Percentiles rank a stretch among this genome's conserved stretches.
phyloP scores from a whole-genome alignment of 139 green algal genomes.

The Chlamydomonas eustigma region DNA sequence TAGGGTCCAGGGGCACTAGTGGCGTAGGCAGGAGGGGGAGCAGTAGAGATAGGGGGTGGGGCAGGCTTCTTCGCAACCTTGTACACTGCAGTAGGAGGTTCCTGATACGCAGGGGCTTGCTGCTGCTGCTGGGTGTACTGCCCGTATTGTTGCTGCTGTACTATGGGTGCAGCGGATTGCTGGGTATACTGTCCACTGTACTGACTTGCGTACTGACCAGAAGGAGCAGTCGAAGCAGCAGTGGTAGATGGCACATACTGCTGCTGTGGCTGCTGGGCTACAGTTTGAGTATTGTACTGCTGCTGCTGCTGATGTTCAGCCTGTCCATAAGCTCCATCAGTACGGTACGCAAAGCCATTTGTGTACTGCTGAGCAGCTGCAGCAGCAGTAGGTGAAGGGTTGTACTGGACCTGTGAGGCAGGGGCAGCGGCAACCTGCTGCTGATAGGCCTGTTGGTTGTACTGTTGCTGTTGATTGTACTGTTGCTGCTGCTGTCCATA shows the following conservation, averaged over 20 bases:
- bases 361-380: too few relatives aligned
- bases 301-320: too few relatives aligned
- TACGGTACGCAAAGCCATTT: too few relatives aligned
- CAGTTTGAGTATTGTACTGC: too few relatives aligned
- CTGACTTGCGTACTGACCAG: too few relatives aligned
- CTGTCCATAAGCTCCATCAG: too few relatives aligned
- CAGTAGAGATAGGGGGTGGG: constrained; percentile 15
- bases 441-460: not conserved
- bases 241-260: too few relatives aligned
- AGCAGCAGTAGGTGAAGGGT: constrained; percentile 1
- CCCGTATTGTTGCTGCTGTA: constrained; percentile 1
- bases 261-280: too few relatives aligned
- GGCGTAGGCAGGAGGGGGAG: constrained; percentile 18
- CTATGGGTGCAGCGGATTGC: too few relatives aligned
- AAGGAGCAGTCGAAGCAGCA: too few relatives aligned
- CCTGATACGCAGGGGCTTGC: constrained; percentile 4
- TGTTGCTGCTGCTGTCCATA: constrained; percentile 31
- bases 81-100: constrained; percentile 16
- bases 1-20: not conserved
- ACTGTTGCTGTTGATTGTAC: not conserved
- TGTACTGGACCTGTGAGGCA: not conserved
- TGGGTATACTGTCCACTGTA: too few relatives aligned
- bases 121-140: constrained; percentile 1
- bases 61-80: constrained; percentile 24
- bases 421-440: constrained; percentile 1